phyloP scores from a whole-genome alignment of 768 basidiomycete species.

The Thelephora ganbajun region DNA sequence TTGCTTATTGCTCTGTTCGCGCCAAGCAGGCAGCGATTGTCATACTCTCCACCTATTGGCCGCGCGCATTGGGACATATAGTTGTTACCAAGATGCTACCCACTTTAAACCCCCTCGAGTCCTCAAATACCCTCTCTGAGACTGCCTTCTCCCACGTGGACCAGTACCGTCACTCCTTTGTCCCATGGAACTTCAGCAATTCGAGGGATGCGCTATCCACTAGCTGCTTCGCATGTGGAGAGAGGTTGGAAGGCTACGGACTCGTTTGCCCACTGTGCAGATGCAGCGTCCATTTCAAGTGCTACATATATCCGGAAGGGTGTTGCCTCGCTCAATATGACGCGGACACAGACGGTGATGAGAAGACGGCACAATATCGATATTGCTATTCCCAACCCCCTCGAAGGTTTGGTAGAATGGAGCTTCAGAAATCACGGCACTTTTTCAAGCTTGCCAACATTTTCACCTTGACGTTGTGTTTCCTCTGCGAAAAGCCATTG shows the following conservation, averaged over 20 bases:
- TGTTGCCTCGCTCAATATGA: conserved; percentile 43
- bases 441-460: conserved; percentile 44
- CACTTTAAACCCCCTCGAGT: conserved; percentile 14
- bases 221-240: conserved; percentile 25
- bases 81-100: conserved; percentile 41
- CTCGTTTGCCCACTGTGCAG: conserved; percentile 60
- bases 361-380: conserved; percentile 46
- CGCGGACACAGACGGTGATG: conserved; percentile 27
- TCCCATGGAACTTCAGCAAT: conserved; percentile 46
- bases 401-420: conserved; percentile 10
- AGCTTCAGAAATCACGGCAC: conserved; percentile 26
- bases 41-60: conserved; percentile 51
- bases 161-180: conserved; percentile 46
- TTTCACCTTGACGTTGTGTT: conserved; percentile 64
- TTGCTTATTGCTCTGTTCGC: conserved; percentile 47
- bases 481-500: conserved; percentile 49
- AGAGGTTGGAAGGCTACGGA: conserved; percentile 48
- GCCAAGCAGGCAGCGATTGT: conserved; percentile 41
- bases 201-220: not conserved
- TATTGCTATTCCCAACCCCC: conserved; percentile 36
- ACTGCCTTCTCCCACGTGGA: conserved; percentile 14
- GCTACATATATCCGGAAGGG: conserved; percentile 61
- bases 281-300: conserved; percentile 62
- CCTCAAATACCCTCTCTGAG: conserved; percentile 13
- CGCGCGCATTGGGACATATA: conserved; percentile 53